These are phyloP conservation scores for Rosellinia necatrix DNA, from an alignment of 2,329 filamentous ascomycete species.

Conservation along the genomic window DNA sequence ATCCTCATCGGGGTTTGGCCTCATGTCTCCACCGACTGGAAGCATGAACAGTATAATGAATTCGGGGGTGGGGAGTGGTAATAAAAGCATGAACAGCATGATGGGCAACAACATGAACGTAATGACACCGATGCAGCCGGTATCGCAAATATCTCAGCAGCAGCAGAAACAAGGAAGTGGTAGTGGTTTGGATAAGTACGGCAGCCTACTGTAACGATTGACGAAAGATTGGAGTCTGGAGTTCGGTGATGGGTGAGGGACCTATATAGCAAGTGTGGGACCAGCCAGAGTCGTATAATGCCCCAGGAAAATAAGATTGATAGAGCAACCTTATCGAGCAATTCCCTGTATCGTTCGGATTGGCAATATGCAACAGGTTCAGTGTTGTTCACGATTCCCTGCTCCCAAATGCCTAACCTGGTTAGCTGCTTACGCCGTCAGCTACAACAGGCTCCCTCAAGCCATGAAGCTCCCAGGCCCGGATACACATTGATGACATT, in stretches of 20 bases:
- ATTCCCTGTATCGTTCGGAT: no score
- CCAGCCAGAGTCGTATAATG: background rate
- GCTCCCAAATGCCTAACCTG: no score
- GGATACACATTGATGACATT: no score
- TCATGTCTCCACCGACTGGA: conserved; percentile 27
- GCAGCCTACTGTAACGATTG: conserved; percentile 61
- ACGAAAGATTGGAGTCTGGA: background rate
- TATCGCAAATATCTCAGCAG: conserved; percentile 32
- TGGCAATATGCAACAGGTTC: no score
- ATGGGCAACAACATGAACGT: conserved; percentile 21
- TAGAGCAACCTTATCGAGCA: no score
- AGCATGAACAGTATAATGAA: conserved; percentile 37
- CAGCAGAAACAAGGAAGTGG: conserved; percentile 50
- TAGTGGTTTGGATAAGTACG: conserved; percentile 68
- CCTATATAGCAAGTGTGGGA: background rate
- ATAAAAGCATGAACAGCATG: conserved; percentile 37
- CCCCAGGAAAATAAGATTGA: no score
- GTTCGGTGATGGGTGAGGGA: background rate
- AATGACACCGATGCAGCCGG: conserved; percentile 17
- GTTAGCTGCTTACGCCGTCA: no score
- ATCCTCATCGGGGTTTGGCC: conserved; percentile 23
- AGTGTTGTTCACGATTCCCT: no score
- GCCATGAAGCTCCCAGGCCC: no score
- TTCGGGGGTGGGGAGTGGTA: conserved; percentile 25
- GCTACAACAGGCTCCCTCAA: no score